Percentiles rank a stretch among this genome's conserved stretches.
Conservation (phyloP, 2,329 filamentous ascomycete genomes). For the Xylariaceae sp. region DNA sequence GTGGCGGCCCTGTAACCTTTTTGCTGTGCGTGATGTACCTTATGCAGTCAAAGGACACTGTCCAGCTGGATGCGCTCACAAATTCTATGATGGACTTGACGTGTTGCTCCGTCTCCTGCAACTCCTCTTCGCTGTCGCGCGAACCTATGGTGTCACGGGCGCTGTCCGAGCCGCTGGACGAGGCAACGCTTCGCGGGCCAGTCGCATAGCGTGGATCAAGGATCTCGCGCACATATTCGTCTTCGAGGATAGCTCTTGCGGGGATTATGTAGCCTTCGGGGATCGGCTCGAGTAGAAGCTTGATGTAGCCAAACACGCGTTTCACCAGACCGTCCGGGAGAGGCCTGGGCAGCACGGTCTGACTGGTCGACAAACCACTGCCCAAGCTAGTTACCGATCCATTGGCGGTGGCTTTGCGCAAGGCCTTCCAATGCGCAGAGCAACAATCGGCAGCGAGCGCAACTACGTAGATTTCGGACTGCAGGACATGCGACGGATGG, state of each 20-base stretch:
- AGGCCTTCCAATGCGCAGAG: constrained; percentile 55
- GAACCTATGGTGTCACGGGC: constrained; percentile 33
- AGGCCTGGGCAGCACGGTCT: constrained; percentile 32
- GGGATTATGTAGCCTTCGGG: constrained; percentile 57
- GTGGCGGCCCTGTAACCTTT: constrained; percentile 42
- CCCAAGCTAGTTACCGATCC: constrained; percentile 9
- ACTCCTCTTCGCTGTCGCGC: constrained; percentile 33
- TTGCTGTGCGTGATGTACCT: constrained; percentile 51
- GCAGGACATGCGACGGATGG: constrained; percentile 59
- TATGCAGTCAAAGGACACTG: constrained; percentile 57
- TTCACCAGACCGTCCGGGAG: constrained; percentile 51
- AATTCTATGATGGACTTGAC: constrained; percentile 61
- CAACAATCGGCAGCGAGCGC: constrained; percentile 65
- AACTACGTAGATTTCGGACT: constrained; percentile 64
- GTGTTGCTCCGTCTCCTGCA: constrained; percentile 50
- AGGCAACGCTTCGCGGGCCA: constrained; percentile 22
- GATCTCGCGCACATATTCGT: constrained; percentile 41
- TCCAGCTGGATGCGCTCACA: constrained; percentile 63
- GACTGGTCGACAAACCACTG: neutral
- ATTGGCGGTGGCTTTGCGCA: constrained; percentile 32
- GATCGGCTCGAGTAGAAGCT: constrained; percentile 56
- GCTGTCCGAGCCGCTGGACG: constrained; percentile 37
- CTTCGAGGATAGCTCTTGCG: constrained; percentile 56
- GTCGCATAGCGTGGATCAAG: constrained; percentile 31
- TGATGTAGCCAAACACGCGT: constrained; percentile 55